Percentiles rank a stretch among this genome's conserved stretches.
These are phyloP conservation scores for Sporobolomyces pararoseus DNA, from an alignment of 768 basidiomycete species.

Conservation along the genomic window DNA sequence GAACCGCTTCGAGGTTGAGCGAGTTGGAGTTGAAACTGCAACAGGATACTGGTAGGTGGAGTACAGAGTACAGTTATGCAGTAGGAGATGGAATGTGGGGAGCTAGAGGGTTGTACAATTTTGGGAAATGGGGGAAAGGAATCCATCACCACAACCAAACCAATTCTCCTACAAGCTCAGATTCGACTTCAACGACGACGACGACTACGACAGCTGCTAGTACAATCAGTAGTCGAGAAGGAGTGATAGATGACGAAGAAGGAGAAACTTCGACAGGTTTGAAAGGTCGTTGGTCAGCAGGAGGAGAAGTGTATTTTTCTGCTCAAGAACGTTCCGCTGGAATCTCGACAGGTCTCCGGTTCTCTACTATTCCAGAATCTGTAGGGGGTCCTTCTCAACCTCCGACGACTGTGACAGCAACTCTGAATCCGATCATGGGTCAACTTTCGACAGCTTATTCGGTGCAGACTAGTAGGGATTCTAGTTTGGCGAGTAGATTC, in stretches of 20 bases:
- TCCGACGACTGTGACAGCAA: slow-evolving; percentile 87
- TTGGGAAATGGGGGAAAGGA: slow-evolving; percentile 63
- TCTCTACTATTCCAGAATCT: slow-evolving; percentile 81
- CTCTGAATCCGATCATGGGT: slow-evolving; percentile 94
- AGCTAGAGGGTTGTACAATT: slow-evolving; percentile 80
- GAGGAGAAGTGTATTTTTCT: slow-evolving; percentile 89
- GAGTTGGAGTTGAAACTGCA: slow-evolving; percentile 74
- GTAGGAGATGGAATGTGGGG: slow-evolving; percentile 94
- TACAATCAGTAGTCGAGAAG: slow-evolving; percentile 19
- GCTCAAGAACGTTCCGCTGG: slow-evolving; percentile 89
- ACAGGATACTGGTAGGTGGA: slow-evolving; percentile 88
- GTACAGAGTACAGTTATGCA: slow-evolving; percentile 89
- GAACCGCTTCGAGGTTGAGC: slow-evolving; percentile 50
- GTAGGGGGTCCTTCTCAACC: slow-evolving; percentile 69
- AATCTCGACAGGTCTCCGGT: slow-evolving; percentile 93
- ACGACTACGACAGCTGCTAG: not conserved
- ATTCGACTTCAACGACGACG: too few species aligned
- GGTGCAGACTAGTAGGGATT: slow-evolving; percentile 76
- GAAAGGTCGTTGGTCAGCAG: slow-evolving; percentile 82
- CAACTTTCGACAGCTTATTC: slow-evolving; percentile 89
- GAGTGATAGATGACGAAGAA: slow-evolving; percentile 74
- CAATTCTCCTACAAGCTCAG: too few species aligned
- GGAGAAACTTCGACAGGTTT: slow-evolving; percentile 87
- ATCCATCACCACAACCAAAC: slow-evolving; percentile 4
- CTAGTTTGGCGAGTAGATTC: slow-evolving; percentile 69